Evolutionary conservation across 2,329 filamentous ascomycete species (phyloP), one percentile per base, ranked within the genome.

Genomic region (Nemania sp.): DNA sequence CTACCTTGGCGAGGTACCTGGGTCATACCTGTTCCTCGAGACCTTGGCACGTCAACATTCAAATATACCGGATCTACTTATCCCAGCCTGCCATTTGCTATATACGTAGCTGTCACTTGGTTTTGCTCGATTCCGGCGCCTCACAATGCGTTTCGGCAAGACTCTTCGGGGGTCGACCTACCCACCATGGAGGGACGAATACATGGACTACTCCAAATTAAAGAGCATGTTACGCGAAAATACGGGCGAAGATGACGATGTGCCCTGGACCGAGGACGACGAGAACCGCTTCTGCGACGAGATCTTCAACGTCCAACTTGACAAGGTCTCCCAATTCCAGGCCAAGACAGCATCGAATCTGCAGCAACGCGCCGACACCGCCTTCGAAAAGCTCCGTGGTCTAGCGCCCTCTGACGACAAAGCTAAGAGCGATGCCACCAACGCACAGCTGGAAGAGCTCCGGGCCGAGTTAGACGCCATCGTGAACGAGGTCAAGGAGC

Each of bases 231-330:
- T 99, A 68, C 91, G 93, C 71, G 96, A 98, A 80, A 89, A 93
- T 78, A 83, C 80, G 69, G 80, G 80, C 67, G 86, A 86, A 27
- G 86, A 89, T 56, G 90, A 91, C 24, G 85, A 88, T 61, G 85
- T 84, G 59, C 84, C 88, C 47, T 99, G 96, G 96, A 97, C 94
- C 27, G 94, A 97, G 76, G 90, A 94, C 54, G 96, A 99, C 79
- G 96, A 98, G 85, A 93, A 92, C 77, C 88, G 88, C 41, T 99
- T 99, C 81, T 96, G 95, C 77, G 93, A 98, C 79, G 95, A 98
- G 84, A 88, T 98, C 73, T 90, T 98, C 81, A 98, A 97, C 78
- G 90, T 92, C 29, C 93, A 99, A 83, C 87, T 99, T 72, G 94
- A 98, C 76, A 98, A 98, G 83, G 95, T 98, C 69, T 92, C 95